Evolutionary conservation across 768 basidiomycete species (phyloP), one percentile per base, ranked within the genome.

Genomic region (Serendipita sp.): DNA sequence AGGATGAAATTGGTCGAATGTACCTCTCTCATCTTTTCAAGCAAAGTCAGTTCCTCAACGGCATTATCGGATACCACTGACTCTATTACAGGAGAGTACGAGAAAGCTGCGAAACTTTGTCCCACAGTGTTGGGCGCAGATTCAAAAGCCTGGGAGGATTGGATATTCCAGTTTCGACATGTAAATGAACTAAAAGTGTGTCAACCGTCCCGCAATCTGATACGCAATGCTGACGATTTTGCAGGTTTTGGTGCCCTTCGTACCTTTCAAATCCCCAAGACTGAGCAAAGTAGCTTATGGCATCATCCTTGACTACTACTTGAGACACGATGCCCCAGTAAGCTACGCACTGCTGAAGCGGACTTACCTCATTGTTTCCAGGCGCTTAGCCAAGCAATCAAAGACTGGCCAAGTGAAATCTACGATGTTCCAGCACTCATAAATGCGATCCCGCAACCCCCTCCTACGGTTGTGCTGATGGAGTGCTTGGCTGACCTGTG

Each of bases 401-500:
- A 83, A 66, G 82, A 85, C 56, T 99, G 96, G 95, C 93, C 96
- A 10, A 81, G 78, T 36, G 86, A 86, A 10, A 91, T 98, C 56
- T 99, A 97, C 71, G 90, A 95, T 69, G 81, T 91, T 16, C 75
- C 81, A 1, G 88, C 90, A 4, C 89, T 97, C 64, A 89, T 96
- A 64, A 81, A 90, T n/a, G 91, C 91, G 10, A 83, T 97, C 2
- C 64, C 63, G 0, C 45, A 44, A 2, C 73, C 72, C 18, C 78
- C 81, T 44, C 80, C 81, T 64, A 78, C 81, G 0, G 76, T 79
- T 1, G 72, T 89, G 5, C 78, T 98, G n/a, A 91, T 98, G 86
- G 91, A 95, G 72, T 94, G 90, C 72, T 75, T 98, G 28, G 91
- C 90, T 0, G 95, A 98, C 70, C 76, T 98, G 88, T 92, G 70